Evolutionary conservation across 106 monocot species (phyloP).

Genomic region (Chionographis japonica): DNA sequence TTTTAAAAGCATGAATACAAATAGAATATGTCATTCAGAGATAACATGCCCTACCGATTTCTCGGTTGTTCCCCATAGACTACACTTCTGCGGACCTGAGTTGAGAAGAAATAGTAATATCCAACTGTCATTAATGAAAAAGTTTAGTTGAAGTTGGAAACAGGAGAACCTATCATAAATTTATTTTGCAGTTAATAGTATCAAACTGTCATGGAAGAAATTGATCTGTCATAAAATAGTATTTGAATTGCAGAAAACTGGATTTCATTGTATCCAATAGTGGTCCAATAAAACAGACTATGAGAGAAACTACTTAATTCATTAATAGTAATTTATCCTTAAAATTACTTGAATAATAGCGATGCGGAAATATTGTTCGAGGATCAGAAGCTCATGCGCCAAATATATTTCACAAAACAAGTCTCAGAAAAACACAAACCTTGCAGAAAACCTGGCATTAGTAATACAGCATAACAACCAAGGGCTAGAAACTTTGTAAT

Average conservation of each 20-base stretch:
- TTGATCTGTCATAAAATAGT: no score
- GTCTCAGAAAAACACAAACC: conserved; percentile 25
- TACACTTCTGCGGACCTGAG: conserved; percentile 62
- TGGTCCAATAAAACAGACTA: no score
- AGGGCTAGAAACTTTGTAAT: conserved; percentile 67
- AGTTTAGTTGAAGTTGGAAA: conserved; percentile 8
- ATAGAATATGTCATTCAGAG: background rate
- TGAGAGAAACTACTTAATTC: no score
- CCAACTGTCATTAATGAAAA: conserved; percentile 37
- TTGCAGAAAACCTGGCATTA: conserved; percentile 88
- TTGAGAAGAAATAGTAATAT: conserved; percentile 75
- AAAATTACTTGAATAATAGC: no score
- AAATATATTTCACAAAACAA: background rate
- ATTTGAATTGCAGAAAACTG: no score
- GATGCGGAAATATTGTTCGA: no score
- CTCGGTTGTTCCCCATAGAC: conserved; percentile 82
- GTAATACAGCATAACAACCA: conserved; percentile 60
- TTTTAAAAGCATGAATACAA: background rate
- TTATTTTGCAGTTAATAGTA: no score
- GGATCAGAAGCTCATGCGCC: background rate
- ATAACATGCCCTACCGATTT: conserved; percentile 39
- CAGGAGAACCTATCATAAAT: background rate
- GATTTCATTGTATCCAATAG: no score
- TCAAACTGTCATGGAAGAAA: no score
- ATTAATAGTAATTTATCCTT: no score